phyloP scores from a whole-genome alignment of 2,329 filamentous ascomycete genomes.

The Ophiostoma himal-ulmi region DNA sequence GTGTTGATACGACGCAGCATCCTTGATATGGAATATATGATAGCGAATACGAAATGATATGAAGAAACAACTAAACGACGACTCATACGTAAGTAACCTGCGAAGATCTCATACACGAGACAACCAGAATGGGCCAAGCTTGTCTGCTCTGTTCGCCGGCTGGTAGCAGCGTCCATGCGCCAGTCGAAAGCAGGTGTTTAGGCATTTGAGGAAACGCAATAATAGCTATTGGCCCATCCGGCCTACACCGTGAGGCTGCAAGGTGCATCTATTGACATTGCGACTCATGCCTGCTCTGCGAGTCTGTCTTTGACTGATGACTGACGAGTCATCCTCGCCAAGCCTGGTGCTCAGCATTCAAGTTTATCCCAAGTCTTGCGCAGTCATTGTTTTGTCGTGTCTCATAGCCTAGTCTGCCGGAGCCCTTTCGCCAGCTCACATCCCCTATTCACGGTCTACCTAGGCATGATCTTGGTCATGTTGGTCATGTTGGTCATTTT shows the following conservation, averaged over 20 bases:
- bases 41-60: background rate
- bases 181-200: background rate
- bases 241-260: no score
- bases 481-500: background rate
- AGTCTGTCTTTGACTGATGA: background rate
- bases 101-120: background rate
- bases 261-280: no score
- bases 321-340: no score
- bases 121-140: background rate
- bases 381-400: background rate
- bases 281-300: no score
- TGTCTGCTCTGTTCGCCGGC: background rate
- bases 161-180: slow-evolving; percentile 5
- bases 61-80: background rate
- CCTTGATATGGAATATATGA: background rate
- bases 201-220: background rate
- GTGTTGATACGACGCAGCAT: background rate
- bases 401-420: background rate
- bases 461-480: no score
- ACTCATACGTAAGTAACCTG: background rate
- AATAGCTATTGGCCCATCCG: background rate
- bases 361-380: no score
- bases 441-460: background rate
- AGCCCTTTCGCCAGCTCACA: background rate
- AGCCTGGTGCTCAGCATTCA: no score